Percentiles rank a stretch among this genome's conserved stretches.
Evolutionary conservation across 179 eudicot genomes (phyloP).

Genomic region (Dionaea muscipula): DNA sequence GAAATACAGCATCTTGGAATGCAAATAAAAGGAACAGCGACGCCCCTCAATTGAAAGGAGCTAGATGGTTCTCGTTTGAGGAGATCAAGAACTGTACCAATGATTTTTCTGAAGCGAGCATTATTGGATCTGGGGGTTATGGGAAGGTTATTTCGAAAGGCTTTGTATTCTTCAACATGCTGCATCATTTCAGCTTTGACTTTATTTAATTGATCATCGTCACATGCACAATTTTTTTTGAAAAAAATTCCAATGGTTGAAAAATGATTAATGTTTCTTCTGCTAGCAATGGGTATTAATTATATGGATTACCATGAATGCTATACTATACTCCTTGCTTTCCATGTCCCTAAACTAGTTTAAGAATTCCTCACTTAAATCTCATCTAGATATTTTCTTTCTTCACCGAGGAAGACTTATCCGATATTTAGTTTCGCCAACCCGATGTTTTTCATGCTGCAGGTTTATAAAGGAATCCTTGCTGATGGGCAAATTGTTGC

Average conservation of each 20-base stretch:
- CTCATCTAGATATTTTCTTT: not conserved
- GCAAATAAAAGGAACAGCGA: constrained; percentile 34
- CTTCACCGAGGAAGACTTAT: not conserved
- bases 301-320: no score
- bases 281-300: no score
- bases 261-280: no score
- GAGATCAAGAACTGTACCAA: constrained; percentile 53
- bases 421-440: not conserved
- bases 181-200: not conserved
- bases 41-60: constrained; percentile 53
- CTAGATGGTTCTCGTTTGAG: constrained; percentile 55
- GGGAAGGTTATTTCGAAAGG: constrained; percentile 42
- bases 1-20: constrained; percentile 51
- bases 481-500: constrained; percentile 41
- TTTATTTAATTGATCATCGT: not conserved
- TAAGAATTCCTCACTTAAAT: not conserved
- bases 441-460: not conserved
- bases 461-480: constrained; percentile 32
- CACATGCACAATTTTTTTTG: no score
- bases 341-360: not conserved
- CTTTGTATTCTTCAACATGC: not conserved
- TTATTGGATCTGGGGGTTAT: constrained; percentile 70
- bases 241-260: no score
- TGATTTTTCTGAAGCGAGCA: constrained; percentile 47
- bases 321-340: no score